These are phyloP conservation scores for Colletotrichum sp. DNA, from an alignment of 2,329 filamentous ascomycete genomes.

Conservation along the genomic window DNA sequence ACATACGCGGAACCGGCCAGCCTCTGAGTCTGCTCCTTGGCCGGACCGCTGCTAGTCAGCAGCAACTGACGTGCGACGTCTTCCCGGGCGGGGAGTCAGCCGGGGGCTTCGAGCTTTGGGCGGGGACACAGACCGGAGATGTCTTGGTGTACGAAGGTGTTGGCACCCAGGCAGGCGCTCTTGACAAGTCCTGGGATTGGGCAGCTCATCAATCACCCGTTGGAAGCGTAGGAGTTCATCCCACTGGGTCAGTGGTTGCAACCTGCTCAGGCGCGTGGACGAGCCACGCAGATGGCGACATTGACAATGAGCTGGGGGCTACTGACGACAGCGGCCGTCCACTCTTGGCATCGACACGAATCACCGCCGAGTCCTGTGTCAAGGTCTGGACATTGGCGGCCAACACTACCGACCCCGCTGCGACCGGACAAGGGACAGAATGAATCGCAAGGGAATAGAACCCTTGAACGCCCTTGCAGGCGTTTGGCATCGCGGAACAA, in stretches of 20 bases:
- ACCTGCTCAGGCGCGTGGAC: conserved; percentile 64
- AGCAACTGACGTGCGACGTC: conserved; percentile 61
- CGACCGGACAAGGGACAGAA: background rate
- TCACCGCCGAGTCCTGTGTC: conserved; percentile 20
- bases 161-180: conserved; percentile 49
- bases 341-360: conserved; percentile 9
- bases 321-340: conserved; percentile 12
- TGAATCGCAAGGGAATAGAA: background rate
- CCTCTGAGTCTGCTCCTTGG: conserved; percentile 61
- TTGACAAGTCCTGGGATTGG: conserved; percentile 56
- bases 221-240: conserved; percentile 56
- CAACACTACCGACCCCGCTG: background rate
- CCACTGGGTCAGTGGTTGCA: conserved; percentile 59
- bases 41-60: conserved; percentile 56
- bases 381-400: conserved; percentile 19
- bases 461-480: background rate
- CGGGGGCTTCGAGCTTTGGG: conserved; percentile 66
- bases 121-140: conserved; percentile 57
- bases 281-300: conserved; percentile 26
- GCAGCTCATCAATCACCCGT: conserved; percentile 51
- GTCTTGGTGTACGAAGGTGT: conserved; percentile 66
- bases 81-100: conserved; percentile 45
- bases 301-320: conserved; percentile 1
- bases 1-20: conserved; percentile 63
- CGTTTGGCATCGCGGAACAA: background rate